Evolutionary conservation across 495 filamentous ascomycete genomes (phyloP).

Genomic region (Hyaloscypha hepaticicola): DNA sequence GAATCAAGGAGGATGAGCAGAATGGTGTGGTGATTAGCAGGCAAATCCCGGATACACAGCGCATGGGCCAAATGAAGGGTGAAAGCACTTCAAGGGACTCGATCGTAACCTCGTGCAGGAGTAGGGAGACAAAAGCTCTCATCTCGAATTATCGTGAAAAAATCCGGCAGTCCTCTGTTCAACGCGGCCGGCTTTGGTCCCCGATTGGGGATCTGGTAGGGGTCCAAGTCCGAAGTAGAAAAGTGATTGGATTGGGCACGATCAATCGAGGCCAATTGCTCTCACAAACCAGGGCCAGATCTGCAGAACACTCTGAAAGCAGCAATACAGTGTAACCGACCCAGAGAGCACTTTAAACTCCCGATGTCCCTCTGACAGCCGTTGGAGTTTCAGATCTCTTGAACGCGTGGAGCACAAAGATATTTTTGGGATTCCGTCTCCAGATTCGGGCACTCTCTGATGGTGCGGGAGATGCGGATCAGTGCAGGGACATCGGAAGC

Average conservation of each 20-base stretch:
- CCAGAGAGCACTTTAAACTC: neutral
- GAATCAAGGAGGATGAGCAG: conserved; percentile 18
- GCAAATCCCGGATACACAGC: conserved; percentile 1
- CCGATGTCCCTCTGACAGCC: conserved; percentile 16
- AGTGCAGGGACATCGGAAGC: conserved; percentile 2
- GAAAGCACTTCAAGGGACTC: conserved; percentile 18
- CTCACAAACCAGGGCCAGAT: neutral
- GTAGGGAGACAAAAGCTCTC: neutral
- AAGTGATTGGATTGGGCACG: neutral
- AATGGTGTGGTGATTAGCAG: conserved; percentile 12
- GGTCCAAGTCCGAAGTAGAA: neutral
- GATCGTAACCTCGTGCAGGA: conserved; percentile 3
- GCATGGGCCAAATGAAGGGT: neutral
- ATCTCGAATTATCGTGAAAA: conserved; percentile 14
- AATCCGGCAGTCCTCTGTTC: neutral
- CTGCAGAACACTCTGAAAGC: neutral
- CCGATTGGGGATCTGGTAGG: neutral
- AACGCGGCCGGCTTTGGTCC: conserved; percentile 1
- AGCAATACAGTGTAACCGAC: neutral
- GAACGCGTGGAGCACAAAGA: conserved; percentile 29
- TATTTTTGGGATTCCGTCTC: neutral
- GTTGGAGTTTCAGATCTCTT: conserved; percentile 27
- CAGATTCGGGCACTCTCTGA: conserved; percentile 1
- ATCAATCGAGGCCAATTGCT: neutral
- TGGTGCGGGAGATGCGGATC: neutral